Base-by-base conservation (phyloP, 2,329 filamentous ascomycete genomes). In the Scytalidium sp. region DNA sequence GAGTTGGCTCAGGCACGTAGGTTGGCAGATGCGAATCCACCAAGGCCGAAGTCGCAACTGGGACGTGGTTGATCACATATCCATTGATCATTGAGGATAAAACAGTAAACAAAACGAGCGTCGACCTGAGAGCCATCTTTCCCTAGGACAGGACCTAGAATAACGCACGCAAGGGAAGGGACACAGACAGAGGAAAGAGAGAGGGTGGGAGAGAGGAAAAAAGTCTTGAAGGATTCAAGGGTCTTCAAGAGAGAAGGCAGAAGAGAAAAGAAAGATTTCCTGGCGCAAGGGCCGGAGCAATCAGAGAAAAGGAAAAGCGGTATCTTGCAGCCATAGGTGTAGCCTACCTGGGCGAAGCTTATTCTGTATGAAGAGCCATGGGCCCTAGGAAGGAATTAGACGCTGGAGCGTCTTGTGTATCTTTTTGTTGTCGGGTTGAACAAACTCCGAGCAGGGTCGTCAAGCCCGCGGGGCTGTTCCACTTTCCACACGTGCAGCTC, bases 1-100 rank as follows among this genome's bases (percentile, higher is more conserved):
- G 41, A 8, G 75, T 79, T 22, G 76, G 74, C 51, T 60, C 60
- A 3, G 75, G 73, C 4, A 36, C 15, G 13, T 10, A 36, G 32
- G 32, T 36, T n/a, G 32, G 32, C 17, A 7, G 8, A 15, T 36
- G 32, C 32, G 32, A 9, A n/a, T n/a, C n/a, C 8, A 36, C 6
- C 32, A n/a, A 36, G 5, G 15, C 32, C 5, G 32, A 36, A n/a
- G 32, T 59, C 60, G 47, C 68, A 56, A 29, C 69, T 69, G 49
- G 70, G 64, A 29, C 61, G 50, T 36, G 64, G 62, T 44, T 67
- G 64, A 43, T 43, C 5, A n/a, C 32, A 15, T 36, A 36, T 36
- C 32, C 32, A 36, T 36, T 15, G 17, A 36, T 36, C 11, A 36
- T 36, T 4, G 32, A 9, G 25, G 25, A 27, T n/a, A 61, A 53